Evolutionary conservation across 2,329 filamentous ascomycete genomes (phyloP), one percentile per base, ranked within the genome.

Genomic region (Cercospora sp.): DNA sequence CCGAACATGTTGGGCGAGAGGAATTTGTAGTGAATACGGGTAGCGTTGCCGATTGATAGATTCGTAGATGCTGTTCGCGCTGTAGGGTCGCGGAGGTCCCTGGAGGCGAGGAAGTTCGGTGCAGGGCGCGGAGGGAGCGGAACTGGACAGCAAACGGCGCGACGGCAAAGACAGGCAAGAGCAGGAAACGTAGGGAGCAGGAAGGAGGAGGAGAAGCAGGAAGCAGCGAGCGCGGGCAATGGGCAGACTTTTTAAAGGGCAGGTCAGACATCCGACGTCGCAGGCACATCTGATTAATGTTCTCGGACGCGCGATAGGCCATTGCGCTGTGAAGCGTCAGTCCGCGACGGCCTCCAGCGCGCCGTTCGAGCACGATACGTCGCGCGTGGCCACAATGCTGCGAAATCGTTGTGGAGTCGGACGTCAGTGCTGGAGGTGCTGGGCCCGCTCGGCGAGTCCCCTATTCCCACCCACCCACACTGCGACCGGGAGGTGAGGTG

Each of bases 1-100:
- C 69, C 67, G 48, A 73, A 66, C 72, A 73, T 73, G 18, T 7
- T 72, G 66, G 48, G 53, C 53, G 53, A 10, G 53, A 33, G 53
- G 53, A 10, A n/a, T 31, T 30, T 18, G n/a, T 58, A 58, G 53
- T 33, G 53, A 58, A 58, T 58, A 12, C 18, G 30, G 30, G 23
- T 18, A 13, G 53, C 20, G 53, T 57, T 5, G 42, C 42, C 42
- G 42, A 48, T 48, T 48, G 42, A 48, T 48, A 48, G 20, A 51
- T 51, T 23, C 45, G 20, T 26, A 51, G 45, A 51, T 51, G 45
- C 20, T 58, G 53, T 58, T 58, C 26, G 13, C 26, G 26, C 26
- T 30, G 53, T 58, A 20, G 30, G 26, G 30, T 33, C 13, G 23
- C 26, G 30, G 26, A 10, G n/a, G 9, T 58, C 13, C 13, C 26